Conservation (phyloP, 2,329 filamentous ascomycete genomes). For the Colletotrichum coccodes region DNA sequence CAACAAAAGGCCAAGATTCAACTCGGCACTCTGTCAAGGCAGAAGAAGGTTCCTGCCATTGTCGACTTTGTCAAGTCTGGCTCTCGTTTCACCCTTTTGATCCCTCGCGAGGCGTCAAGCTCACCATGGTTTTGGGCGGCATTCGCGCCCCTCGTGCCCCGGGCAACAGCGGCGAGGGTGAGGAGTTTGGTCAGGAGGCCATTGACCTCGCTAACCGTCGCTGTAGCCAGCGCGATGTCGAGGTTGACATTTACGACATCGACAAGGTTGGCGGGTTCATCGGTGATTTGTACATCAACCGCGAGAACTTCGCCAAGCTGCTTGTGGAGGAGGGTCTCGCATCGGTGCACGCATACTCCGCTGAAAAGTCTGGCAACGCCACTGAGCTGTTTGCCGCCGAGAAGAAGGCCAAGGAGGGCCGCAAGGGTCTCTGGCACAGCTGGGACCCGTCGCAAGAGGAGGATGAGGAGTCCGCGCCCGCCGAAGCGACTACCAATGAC, state of each 20-base stretch:
- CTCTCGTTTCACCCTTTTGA: conserved; percentile 89
- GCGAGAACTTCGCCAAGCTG: conserved; percentile 94
- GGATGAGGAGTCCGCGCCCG: conserved; percentile 64
- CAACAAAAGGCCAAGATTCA: conserved; percentile 97
- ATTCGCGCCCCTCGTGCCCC: conserved; percentile 92
- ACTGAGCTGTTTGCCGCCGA: conserved; percentile 89
- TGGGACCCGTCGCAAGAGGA: conserved; percentile 88
- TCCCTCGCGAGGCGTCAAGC: conserved; percentile 92
- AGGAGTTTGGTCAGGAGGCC: conserved; percentile 95
- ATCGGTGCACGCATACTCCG: conserved; percentile 92
- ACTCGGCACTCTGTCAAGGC: conserved; percentile 84
- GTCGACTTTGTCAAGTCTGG: conserved; percentile 99
- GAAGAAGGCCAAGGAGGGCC: conserved; percentile 86
- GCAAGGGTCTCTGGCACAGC: conserved; percentile 91
- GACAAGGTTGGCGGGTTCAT: conserved; percentile 99
- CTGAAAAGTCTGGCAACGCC: conserved; percentile 92
- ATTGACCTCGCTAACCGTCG: conserved; percentile 89
- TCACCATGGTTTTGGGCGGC: conserved; percentile 93
- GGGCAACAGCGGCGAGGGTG: conserved; percentile 77
- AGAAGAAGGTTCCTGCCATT: conserved; percentile 91
- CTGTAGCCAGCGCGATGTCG: conserved; percentile 93
- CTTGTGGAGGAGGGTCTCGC: conserved; percentile 95
- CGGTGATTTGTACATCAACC: conserved; percentile 90
- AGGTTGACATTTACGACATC: conserved; percentile 93
- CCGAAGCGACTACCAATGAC: conserved; percentile 59